Conservation (phyloP, 176 grass and related monocot species). For the Neostapfia colusana region DNA sequence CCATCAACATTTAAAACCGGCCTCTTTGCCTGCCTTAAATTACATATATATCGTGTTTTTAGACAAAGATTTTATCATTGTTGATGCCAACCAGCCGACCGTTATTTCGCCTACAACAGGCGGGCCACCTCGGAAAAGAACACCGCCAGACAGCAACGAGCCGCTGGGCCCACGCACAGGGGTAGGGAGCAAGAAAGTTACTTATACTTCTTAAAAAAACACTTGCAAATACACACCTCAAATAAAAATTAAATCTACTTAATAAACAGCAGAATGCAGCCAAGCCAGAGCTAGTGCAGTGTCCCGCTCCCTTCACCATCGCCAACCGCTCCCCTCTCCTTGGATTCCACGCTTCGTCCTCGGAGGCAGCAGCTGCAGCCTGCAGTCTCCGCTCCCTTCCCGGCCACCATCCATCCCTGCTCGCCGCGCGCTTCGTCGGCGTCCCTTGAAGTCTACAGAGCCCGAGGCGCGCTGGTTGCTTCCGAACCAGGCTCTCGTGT, state of each 20-base stretch:
- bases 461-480: background rate
- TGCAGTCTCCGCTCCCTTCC: background rate
- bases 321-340: constrained; percentile 41
- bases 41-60: too few relatives aligned
- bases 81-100: too few relatives aligned
- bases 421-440: background rate
- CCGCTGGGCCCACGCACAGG: background rate
- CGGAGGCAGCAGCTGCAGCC: constrained; percentile 13
- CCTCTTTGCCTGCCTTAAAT: too few relatives aligned
- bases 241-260: background rate
- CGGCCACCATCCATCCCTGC: background rate
- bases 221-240: background rate
- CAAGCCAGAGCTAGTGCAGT: background rate
- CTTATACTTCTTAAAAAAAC: background rate
- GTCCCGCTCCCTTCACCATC: constrained; percentile 12
- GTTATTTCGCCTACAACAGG: background rate
- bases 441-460: background rate
- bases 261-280: background rate
- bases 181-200: background rate
- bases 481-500: background rate
- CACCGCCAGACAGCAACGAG: background rate
- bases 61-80: too few relatives aligned
- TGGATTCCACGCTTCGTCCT: constrained; percentile 57
- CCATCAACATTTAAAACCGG: too few relatives aligned
- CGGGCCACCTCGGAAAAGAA: background rate